Base-by-base conservation (phyloP, 495 filamentous ascomycete genomes). In the Niebla homalea region DNA sequence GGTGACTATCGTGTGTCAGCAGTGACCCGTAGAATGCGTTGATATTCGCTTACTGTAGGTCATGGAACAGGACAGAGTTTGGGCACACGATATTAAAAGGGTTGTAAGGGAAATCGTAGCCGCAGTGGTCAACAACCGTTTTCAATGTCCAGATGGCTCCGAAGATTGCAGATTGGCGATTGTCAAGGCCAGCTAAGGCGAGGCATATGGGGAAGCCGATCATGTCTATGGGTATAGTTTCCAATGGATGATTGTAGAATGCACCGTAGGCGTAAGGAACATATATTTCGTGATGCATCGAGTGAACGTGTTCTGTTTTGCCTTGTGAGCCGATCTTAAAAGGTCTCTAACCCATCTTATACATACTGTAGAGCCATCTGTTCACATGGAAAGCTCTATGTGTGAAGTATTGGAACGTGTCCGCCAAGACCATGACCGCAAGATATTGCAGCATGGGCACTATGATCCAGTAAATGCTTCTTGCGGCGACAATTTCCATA, bases 371-470 rank as follows among this genome's bases (percentile, higher is more conserved):
- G 53, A 98, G 81, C 85, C 86, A 96, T 61, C 85, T 85, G 66
- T 93, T 90, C 68, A 88, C 66, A 64, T 98, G 92, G 88, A 96
- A 95, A 36, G 78, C 78, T 22, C 92, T 84, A 69, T 98, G 92
- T 62, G 84, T 73, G 67, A 95, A 94, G 70, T 98, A 98, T 58
- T 98, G 88, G 87, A 89, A 95, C 32, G 88, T 93, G 69, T 98
- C 92, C 52, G 95, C 74, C 51, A 86, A 64, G 51, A 74, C 68
- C 55, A 89, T 75, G 32, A 80, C 92, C 29, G 84, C 48, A 51
- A 75, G 64, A 58, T 94, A 78, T 64, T 95, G 88, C 39, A 87
- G 46, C 15, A 69, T 70, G 2, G 92, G 92, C 40, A 95, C 70
- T 21, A 86, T 62, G 48, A 80, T 67, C 76, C 81, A 85, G 71